phyloP scores from a whole-genome alignment of 345 rosid species.

The Mercurialis annua region DNA sequence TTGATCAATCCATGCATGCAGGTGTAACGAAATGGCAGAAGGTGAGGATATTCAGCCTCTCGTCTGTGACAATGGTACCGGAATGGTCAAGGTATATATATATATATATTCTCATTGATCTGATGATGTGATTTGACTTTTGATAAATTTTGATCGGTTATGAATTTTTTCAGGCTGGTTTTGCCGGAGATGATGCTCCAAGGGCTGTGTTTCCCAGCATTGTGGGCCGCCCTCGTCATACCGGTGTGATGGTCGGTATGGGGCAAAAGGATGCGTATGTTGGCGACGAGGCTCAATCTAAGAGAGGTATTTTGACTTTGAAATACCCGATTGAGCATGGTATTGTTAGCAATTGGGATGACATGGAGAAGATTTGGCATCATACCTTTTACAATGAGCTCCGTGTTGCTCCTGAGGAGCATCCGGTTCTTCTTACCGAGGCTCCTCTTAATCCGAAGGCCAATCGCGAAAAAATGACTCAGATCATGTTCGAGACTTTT shows the following conservation, averaged over 20 bases:
- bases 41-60: constrained; percentile 54
- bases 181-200: constrained; percentile 58
- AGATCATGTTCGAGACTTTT: constrained; percentile 58
- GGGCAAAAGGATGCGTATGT: constrained; percentile 66
- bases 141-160: not conserved
- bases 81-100: constrained; percentile 59
- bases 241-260: constrained; percentile 65
- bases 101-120: not conserved
- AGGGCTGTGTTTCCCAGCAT: constrained; percentile 57
- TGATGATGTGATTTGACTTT: not conserved
- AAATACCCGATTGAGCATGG: constrained; percentile 67
- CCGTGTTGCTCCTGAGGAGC: constrained; percentile 77
- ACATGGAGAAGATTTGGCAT: constrained; percentile 66
- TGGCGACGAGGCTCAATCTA: constrained; percentile 68
- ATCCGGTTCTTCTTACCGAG: constrained; percentile 69
- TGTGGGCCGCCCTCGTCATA: constrained; percentile 56
- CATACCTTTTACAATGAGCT: constrained; percentile 63
- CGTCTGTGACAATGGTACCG: constrained; percentile 70
- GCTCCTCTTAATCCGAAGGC: constrained; percentile 81
- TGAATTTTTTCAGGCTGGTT: constrained; percentile 43
- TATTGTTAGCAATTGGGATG: constrained; percentile 63
- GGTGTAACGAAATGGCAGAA: constrained; percentile 53
- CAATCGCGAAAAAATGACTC: constrained; percentile 76
- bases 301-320: constrained; percentile 64
- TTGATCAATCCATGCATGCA: constrained; percentile 13